Evolutionary conservation across 495 filamentous ascomycete genomes (phyloP), one percentile per base, ranked within the genome.

Genomic region (Clavariopsis aquatica): DNA sequence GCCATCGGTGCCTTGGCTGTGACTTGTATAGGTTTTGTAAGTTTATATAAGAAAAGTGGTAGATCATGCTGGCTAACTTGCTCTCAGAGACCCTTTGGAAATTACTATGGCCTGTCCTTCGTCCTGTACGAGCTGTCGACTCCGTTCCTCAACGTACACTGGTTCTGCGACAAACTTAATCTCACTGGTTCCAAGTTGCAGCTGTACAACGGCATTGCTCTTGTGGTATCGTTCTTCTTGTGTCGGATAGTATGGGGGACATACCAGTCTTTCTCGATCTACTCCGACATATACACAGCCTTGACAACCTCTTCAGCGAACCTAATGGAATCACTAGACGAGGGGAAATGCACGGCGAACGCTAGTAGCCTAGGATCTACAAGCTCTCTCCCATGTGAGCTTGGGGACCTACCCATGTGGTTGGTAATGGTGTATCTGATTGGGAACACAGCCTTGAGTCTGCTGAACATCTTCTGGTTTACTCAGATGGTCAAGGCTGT

Each of bases 81-180:
- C 5, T 4, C 6, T 20, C 24, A 97, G 93, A 82, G 91, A 65
- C 93, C 93, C 0, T 96, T 96, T 73, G 80, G 96, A 66, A 96
- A 96, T 78, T 97, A 87, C 80, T 98, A 96, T 76, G 90, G 86
- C 57, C 82, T 86, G 22, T 84, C 85, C 54, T 97, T 98, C 79
- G 89, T 98, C 71, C 90, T 98, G 68, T 98, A 95, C 81, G 94
- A 98, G 79, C 89, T 98, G 55, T 96, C 68, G 2, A 66, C 68
- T 1, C 68, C 69, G 13, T 71, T 71, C 31, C 49, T 69, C 15
- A 71, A 71, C 31, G 89, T 98, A 76, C 94, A 98, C 81, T 98
- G 94, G 93, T 98, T 98, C 84, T 92, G 89, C 72, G 94, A 98
- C 80, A 98, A 98, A 78, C 81, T 97, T 70, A 84, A 88, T 74